Base-by-base conservation (phyloP, 2,329 filamentous ascomycete genomes). In the Penicillium sp. region DNA sequence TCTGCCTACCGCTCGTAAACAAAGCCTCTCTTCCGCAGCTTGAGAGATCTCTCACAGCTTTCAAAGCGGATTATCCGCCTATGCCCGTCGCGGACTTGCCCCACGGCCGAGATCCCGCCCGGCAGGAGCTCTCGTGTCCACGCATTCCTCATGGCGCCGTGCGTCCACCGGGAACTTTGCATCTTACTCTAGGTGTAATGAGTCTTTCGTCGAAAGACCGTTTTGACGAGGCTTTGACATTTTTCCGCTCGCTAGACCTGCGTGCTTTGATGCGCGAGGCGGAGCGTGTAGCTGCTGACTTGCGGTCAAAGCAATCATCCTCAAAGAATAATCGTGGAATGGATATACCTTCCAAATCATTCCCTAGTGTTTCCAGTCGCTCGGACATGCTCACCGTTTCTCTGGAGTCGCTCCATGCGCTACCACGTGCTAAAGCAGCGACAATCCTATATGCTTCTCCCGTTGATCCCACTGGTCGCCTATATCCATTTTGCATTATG, bases 171-270 rank as follows among this genome's bases (percentile, higher is more conserved):
- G 89, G 90, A 0, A 91, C 91, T 1, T 72, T 97, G 41, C 93
- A 97, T 71, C 76, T 96, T 2, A 97, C 92, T 0, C 78, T 97
- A 0, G 92, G 91, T 0, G 89, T 95, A 1, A 92, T 97, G 88
- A 87, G 82, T 58, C 80, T 96, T 8, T 72, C 78, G 3, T 78
- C 75, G 2, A 71, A 77, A 2, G 77, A 80, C 39, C 69, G 73
- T 1, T 56, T 87, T 2, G 62, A 78, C 0, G 69, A 72, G 24
- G 84, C 82, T 0, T 59, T 77, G 20, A 36, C 61, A 1, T 69
- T 80, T 12, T 67, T 85, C 0, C 52, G 73, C 9, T 67, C 65
- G 0, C 62, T 84, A 0, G 74, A 84, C 59, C 55, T 84, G 3
- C 49, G 46, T 9, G 50, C 53, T 2, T 52, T 80, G 32, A 60